These are phyloP conservation scores for Talaromyces sp. DNA, from an alignment of 2,329 filamentous ascomycete species.

Conservation along the genomic window DNA sequence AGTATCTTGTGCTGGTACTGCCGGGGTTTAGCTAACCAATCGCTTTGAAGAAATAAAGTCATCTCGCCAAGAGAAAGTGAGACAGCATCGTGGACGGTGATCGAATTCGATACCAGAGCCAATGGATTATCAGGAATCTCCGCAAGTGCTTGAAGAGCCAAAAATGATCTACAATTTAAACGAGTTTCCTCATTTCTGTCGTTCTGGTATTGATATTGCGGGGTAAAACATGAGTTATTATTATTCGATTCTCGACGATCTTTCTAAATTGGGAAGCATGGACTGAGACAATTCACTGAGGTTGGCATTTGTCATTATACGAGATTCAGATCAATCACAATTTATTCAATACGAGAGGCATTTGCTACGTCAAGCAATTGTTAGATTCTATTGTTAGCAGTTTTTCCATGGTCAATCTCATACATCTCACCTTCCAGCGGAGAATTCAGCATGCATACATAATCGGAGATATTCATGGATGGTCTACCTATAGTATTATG, in stretches of 20 bases:
- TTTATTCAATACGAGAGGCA: background rate
- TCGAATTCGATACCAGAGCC: background rate
- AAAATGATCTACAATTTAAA: background rate
- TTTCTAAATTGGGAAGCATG: background rate
- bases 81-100: background rate
- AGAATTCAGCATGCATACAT: background rate
- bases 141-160: no score
- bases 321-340: background rate
- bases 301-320: background rate
- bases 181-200: background rate
- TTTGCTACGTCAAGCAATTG: background rate
- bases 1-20: background rate
- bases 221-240: background rate
- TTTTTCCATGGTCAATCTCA: background rate
- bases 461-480: background rate
- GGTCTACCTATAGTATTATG: no score
- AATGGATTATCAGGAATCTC: background rate
- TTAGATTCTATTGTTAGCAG: background rate
- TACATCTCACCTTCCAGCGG: background rate
- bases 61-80: slow-evolving; percentile 2
- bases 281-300: background rate
- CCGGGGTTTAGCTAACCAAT: background rate
- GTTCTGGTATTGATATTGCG: background rate
- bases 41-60: background rate
- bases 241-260: background rate